Evolutionary conservation across 768 basidiomycete genomes (phyloP).

Genomic region (Tephrocybe rancida): DNA sequence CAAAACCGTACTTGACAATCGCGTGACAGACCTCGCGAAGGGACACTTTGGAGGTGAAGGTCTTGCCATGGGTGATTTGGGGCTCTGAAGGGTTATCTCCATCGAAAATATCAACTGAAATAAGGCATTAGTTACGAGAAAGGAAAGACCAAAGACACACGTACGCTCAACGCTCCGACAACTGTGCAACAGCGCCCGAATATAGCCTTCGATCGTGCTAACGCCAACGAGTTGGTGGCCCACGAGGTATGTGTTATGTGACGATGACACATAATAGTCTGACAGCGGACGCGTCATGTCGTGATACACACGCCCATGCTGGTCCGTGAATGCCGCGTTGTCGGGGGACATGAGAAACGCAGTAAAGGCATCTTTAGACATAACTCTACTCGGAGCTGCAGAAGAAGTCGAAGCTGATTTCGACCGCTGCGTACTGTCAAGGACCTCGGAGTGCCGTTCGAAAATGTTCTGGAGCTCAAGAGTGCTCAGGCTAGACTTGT

Average conservation of each 20-base stretch:
- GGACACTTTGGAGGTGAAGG: constrained; percentile 85
- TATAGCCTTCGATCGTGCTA: constrained; percentile 93
- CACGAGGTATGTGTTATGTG: constrained; percentile 90
- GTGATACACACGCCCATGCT: constrained; percentile 52
- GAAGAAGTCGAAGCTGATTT: constrained; percentile 3
- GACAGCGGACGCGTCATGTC: constrained; percentile 90
- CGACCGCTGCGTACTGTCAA: constrained; percentile 28
- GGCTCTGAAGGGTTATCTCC: constrained; percentile 72
- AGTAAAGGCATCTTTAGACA: constrained; percentile 68
- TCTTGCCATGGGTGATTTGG: constrained; percentile 91
- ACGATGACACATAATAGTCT: constrained; percentile 88
- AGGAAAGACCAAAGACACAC: constrained; percentile 26
- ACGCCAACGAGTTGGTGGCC: constrained; percentile 87
- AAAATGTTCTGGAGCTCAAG: constrained; percentile 40
- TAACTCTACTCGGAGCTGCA: constrained; percentile 22
- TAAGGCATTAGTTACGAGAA: constrained; percentile 14
- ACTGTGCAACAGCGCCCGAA: constrained; percentile 84
- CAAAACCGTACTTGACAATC: constrained; percentile 91
- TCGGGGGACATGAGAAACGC: constrained; percentile 82
- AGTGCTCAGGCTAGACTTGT: constrained; percentile 39
- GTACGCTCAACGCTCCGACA: constrained; percentile 92
- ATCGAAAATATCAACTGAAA: constrained; percentile 88
- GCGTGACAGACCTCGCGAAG: constrained; percentile 84
- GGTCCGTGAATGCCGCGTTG: constrained; percentile 61
- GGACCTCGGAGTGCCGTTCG: constrained; percentile 33